Conservation (phyloP, 139 green algal species). For the Chlamydomonas schloesseri region DNA sequence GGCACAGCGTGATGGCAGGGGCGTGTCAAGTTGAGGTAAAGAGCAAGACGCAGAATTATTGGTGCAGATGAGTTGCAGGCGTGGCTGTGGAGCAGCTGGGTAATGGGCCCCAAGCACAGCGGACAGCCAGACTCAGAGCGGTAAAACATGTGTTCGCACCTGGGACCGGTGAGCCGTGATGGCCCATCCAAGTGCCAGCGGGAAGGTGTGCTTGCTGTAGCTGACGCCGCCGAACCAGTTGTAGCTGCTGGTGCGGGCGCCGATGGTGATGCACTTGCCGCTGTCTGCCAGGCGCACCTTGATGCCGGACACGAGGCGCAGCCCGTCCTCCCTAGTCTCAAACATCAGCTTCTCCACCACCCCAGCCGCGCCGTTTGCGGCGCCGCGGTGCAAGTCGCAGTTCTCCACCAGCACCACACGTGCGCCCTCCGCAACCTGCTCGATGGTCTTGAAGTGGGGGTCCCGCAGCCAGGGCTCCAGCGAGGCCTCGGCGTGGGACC, state of each 20-base stretch:
- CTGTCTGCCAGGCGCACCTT: neutral
- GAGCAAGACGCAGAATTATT: no score
- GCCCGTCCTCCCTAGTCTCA: no score
- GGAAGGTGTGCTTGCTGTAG: conserved; percentile 1
- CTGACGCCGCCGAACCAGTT: neutral
- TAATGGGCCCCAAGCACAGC: no score
- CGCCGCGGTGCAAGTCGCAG: neutral
- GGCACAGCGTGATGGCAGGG: no score
- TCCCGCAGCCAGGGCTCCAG: neutral
- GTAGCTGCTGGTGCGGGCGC: no score
- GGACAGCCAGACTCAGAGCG: no score
- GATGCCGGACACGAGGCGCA: neutral
- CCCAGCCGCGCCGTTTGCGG: neutral
- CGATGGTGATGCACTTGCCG: neutral
- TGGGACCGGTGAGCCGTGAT: conserved; percentile 17
- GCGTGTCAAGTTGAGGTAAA: no score
- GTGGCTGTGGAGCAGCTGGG: no score
- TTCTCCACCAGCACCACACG: neutral
- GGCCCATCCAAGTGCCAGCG: conserved; percentile 10
- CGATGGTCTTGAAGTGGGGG: neutral
- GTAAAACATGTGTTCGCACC: no score
- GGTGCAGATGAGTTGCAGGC: no score
- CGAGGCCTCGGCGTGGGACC: no score
- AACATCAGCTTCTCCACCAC: neutral
- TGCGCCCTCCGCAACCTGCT: neutral